A percentile compares a stretch with the other conserved stretches of the same genome.
These are phyloP conservation scores for Rauvolfia tetraphylla DNA, from an alignment of 257 asterid genomes.

Conservation along the genomic window DNA sequence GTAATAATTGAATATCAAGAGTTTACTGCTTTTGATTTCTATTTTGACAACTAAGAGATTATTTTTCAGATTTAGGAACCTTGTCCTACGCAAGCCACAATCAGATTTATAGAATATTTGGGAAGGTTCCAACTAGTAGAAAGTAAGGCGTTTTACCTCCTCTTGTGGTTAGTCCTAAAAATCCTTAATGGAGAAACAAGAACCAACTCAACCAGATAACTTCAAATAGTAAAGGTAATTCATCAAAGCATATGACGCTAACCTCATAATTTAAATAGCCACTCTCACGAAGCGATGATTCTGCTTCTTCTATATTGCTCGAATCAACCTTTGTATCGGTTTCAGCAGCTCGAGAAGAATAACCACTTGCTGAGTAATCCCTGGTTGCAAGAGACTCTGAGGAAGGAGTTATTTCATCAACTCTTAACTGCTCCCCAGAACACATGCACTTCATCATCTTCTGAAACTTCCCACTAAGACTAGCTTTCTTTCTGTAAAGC, in stretches of 20 bases:
- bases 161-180: not conserved
- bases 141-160: not conserved
- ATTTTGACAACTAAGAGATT: not conserved
- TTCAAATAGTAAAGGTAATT: no score
- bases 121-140: not conserved
- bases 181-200: not conserved
- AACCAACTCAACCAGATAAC: not conserved
- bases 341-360: constrained; percentile 79
- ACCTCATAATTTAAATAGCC: constrained; percentile 92
- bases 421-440: constrained; percentile 75
- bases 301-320: constrained; percentile 93
- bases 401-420: constrained; percentile 67
- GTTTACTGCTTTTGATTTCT: not conserved
- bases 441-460: constrained; percentile 97
- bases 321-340: constrained; percentile 56
- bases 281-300: constrained; percentile 87
- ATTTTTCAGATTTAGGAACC: not conserved
- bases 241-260: constrained; percentile 6
- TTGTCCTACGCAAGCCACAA: not conserved
- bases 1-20: not conserved
- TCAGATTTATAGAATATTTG: not conserved
- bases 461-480: constrained; percentile 37
- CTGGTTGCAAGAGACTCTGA: constrained; percentile 91
- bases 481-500: constrained; percentile 52
- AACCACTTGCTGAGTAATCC: constrained; percentile 89